These are phyloP conservation scores for Colletotrichum eleusines DNA, from an alignment of 2,329 filamentous ascomycete species.

Conservation along the genomic window DNA sequence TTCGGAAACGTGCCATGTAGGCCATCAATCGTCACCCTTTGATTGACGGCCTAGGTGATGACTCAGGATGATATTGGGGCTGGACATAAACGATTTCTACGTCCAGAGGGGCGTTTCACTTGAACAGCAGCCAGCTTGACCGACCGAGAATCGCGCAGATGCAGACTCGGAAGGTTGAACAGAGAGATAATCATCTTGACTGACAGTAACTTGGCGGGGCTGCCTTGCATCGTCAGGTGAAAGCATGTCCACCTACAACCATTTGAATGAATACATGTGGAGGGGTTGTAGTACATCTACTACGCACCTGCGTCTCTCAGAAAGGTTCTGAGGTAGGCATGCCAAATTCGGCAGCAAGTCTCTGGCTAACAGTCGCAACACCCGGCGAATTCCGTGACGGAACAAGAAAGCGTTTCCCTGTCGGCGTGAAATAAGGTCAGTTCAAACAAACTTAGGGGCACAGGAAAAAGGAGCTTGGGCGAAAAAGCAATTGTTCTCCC, in stretches of 20 bases:
- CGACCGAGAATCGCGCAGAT: not conserved
- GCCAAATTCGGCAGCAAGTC: slow-evolving; percentile 8
- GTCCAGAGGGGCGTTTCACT: not conserved
- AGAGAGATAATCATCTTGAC: not conserved
- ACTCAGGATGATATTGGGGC: not conserved
- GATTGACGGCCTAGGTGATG: not conserved
- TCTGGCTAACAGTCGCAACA: slow-evolving; percentile 24
- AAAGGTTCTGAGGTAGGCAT: not conserved
- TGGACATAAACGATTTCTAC: not conserved
- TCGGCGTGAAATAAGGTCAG: slow-evolving; percentile 14
- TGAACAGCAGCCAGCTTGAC: not conserved
- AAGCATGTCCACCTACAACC: not conserved
- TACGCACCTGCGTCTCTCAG: no score
- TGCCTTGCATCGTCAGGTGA: not conserved
- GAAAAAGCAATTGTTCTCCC: slow-evolving; percentile 27
- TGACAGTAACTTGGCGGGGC: not conserved
- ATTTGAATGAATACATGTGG: not conserved
- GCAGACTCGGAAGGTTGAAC: not conserved
- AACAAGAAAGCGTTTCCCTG: slow-evolving; percentile 40
- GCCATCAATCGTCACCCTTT: not conserved
- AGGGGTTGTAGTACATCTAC: not conserved
- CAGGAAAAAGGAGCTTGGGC: slow-evolving; percentile 15
- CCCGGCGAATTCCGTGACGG: slow-evolving; percentile 15
- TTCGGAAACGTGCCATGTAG: not conserved
- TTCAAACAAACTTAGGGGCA: slow-evolving; percentile 13